Evolutionary conservation across 352 stramenopile species (phyloP).

Genomic region (Saprolegnia parasitica): DNA sequence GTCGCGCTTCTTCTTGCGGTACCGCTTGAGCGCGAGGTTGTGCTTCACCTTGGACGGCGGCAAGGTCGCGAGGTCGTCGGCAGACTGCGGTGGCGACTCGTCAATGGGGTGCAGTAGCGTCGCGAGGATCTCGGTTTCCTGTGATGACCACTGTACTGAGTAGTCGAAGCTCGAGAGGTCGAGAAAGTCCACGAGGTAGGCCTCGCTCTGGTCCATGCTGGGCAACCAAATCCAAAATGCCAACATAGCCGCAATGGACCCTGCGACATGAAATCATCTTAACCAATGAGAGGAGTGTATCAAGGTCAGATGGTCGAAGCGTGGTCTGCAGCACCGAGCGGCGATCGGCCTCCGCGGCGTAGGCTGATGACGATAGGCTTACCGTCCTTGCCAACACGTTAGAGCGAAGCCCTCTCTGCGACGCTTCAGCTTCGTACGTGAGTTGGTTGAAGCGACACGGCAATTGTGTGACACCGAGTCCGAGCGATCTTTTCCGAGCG

Average conservation of each 20-base stretch:
- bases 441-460: too few species aligned
- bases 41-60: background rate
- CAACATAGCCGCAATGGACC: background rate
- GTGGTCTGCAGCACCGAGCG: too few species aligned
- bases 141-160: conserved; percentile 2
- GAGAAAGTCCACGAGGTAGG: background rate
- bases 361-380: too few species aligned
- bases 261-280: background rate
- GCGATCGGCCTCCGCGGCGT: too few species aligned
- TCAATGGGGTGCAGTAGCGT: background rate
- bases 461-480: too few species aligned
- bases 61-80: background rate
- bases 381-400: too few species aligned
- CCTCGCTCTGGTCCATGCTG: background rate
- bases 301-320: background rate
- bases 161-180: conserved; percentile 7
- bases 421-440: too few species aligned
- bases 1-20: conserved; percentile 7
- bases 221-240: background rate
- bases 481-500: too few species aligned
- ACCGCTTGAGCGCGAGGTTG: background rate
- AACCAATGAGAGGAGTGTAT: background rate
- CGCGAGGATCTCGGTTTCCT: conserved; percentile 1
- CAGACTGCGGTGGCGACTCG: background rate
- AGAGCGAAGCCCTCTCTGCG: too few species aligned